Conservation (phyloP, 805 yeast species). For the Wickerhamiella nectarea region DNA sequence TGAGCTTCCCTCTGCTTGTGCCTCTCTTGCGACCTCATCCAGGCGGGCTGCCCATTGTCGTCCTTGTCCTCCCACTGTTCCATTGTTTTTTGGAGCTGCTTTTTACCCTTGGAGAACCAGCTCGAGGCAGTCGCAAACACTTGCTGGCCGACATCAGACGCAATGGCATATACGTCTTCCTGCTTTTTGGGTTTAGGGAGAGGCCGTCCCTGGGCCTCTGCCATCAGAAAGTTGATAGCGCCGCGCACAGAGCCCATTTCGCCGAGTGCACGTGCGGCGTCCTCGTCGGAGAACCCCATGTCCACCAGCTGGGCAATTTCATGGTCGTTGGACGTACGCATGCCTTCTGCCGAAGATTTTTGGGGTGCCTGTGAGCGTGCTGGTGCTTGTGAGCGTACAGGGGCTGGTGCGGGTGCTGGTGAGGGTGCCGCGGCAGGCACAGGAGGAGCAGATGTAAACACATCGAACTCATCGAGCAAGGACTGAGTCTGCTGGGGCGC, state of each 20-base stretch:
- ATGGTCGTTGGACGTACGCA: conserved; percentile 11
- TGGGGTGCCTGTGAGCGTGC: neutral
- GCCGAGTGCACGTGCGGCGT: conserved; percentile 46
- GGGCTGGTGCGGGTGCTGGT: no score
- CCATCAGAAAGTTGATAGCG: conserved; percentile 57
- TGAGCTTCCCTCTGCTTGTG: conserved; percentile 6
- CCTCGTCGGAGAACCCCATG: conserved; percentile 60
- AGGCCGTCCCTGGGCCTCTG: conserved; percentile 36
- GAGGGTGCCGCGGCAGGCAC: conserved; percentile 13
- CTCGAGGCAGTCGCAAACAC: conserved; percentile 47
- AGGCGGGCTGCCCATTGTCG: conserved; percentile 42
- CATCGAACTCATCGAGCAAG: conserved; percentile 12
- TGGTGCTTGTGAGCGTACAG: no score
- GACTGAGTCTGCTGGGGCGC: neutral
- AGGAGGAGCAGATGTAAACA: conserved; percentile 10
- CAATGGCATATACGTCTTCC: conserved; percentile 30
- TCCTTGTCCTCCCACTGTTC: conserved; percentile 32
- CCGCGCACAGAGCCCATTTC: conserved; percentile 38
- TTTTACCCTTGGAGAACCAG: conserved; percentile 43
- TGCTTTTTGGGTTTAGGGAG: conserved; percentile 18
- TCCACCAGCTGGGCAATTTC: conserved; percentile 58
- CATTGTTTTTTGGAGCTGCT: conserved; percentile 48
- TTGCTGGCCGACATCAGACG: conserved; percentile 43
- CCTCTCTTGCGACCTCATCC: conserved; percentile 53
- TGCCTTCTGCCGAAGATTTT: neutral